Evolutionary conservation across 306 rosid species (phyloP).

Genomic region (Vicia villosa): DNA sequence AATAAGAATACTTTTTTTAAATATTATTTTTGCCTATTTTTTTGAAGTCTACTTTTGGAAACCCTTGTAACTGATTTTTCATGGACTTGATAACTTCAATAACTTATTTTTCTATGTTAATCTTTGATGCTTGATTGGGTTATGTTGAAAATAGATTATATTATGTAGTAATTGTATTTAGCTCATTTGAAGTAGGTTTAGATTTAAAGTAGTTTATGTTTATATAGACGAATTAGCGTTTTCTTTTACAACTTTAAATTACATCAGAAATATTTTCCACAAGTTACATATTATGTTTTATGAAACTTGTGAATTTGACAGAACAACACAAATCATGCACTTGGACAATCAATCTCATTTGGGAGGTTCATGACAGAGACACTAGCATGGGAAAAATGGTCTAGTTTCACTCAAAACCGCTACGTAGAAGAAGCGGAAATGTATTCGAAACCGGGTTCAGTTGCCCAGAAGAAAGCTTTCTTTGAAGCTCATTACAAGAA

Average conservation of each 20-base stretch:
- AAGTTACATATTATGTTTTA: constrained; percentile 4
- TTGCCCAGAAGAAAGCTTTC: constrained; percentile 97
- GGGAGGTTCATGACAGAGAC: constrained; percentile 89
- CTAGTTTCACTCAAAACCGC: constrained; percentile 78
- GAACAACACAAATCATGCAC: constrained; percentile 72
- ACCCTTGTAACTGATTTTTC: not conserved
- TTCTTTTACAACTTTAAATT: not conserved
- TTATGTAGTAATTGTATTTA: not conserved
- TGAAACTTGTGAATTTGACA: constrained; percentile 57
- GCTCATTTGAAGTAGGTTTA: not conserved
- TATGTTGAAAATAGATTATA: not conserved
- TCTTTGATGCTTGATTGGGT: constrained; percentile 7
- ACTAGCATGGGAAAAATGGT: constrained; percentile 92
- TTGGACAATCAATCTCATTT: constrained; percentile 86
- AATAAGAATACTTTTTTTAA: not conserved
- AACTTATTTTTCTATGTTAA: not conserved
- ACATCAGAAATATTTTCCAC: not conserved
- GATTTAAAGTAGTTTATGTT: not conserved
- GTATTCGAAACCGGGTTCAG: constrained; percentile 80
- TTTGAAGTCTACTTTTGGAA: not conserved
- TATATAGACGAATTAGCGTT: not conserved
- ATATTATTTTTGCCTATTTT: not conserved
- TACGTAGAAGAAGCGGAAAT: constrained; percentile 96
- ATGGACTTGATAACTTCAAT: not conserved
- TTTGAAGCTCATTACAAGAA: constrained; percentile 98